A percentile compares a stretch with the other conserved stretches of the same genome.
These are phyloP conservation scores for Sporothrix humicola DNA, from an alignment of 2,329 filamentous ascomycete species.

Conservation along the genomic window DNA sequence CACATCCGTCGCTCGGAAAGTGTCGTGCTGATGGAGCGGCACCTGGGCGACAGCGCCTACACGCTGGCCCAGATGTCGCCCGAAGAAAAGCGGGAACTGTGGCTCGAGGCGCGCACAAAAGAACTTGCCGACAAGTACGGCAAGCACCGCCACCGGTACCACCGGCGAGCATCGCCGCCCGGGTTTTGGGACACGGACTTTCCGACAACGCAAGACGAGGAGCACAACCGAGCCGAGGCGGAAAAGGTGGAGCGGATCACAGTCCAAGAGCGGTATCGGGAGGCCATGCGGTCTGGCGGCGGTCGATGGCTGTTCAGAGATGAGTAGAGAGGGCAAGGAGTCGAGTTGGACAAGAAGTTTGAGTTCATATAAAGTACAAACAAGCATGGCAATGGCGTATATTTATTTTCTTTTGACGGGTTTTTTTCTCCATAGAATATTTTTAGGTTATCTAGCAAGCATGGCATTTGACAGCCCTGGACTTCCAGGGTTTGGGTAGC, in stretches of 20 bases:
- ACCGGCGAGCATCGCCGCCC: conserved; percentile 74
- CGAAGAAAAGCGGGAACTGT: conserved; percentile 67
- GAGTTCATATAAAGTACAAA: not conserved
- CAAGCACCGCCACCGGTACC: conserved; percentile 76
- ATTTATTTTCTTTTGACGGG: not conserved
- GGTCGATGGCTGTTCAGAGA: conserved; percentile 84
- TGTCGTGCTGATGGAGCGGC: conserved; percentile 59
- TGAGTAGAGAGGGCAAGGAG: conserved; percentile 52
- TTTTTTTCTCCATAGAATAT: not conserved
- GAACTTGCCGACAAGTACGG: conserved; percentile 76
- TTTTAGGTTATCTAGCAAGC: not conserved
- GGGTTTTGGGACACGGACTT: conserved; percentile 94
- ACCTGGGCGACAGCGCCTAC: conserved; percentile 64
- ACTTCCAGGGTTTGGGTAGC: not conserved
- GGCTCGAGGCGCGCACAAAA: conserved; percentile 77
- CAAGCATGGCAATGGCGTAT: conserved; percentile 3
- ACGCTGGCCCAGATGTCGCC: conserved; percentile 62
- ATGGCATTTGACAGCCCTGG: not conserved
- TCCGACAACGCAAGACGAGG: conserved; percentile 81
- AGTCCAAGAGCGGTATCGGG: conserved; percentile 75
- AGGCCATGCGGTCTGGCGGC: conserved; percentile 79
- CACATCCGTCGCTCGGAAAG: conserved; percentile 50
- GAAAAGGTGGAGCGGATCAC: conserved; percentile 66
- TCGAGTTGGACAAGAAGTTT: not conserved
- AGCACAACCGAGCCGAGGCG: conserved; percentile 68